These are phyloP conservation scores for Fragilaria radians DNA, from an alignment of 108 stramenopile species.

Conservation along the genomic window DNA sequence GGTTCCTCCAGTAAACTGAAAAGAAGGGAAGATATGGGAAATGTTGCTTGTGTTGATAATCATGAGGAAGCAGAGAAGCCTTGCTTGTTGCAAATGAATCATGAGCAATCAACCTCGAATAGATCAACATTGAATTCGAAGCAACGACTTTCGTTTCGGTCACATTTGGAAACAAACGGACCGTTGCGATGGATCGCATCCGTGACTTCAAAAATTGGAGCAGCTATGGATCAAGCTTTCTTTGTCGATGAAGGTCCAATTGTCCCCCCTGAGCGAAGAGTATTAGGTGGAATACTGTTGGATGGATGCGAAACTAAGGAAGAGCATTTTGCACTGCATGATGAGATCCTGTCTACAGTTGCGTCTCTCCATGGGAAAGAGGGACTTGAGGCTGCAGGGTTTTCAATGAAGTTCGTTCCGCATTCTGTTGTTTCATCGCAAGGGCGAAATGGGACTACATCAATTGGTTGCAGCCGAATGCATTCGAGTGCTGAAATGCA, in stretches of 20 bases:
- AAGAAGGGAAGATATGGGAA: too few species aligned
- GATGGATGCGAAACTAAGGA: slow-evolving; percentile 19
- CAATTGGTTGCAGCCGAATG: not conserved
- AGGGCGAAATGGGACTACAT: not conserved
- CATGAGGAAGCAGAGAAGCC: too few species aligned
- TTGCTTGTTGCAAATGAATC: too few species aligned
- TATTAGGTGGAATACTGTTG: slow-evolving; percentile 14
- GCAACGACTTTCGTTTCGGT: too few species aligned
- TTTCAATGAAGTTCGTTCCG: slow-evolving; percentile 49
- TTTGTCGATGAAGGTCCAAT: not conserved
- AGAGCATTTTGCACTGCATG: slow-evolving; percentile 18
- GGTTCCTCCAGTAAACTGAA: too few species aligned
- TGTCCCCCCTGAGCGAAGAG: not conserved
- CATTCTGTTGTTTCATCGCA: slow-evolving; percentile 3
- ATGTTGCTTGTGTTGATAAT: too few species aligned
- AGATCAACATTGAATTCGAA: too few species aligned
- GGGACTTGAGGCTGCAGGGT: slow-evolving; percentile 44
- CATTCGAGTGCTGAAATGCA: not conserved
- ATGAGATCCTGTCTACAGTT: slow-evolving; percentile 11
- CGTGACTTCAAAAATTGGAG: not conserved
- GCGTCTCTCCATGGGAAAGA: slow-evolving; percentile 34
- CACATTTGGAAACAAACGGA: too few species aligned
- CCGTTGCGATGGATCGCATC: not conserved
- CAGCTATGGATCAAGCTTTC: not conserved
- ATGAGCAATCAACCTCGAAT: too few species aligned